Percentiles rank a stretch among this genome's conserved stretches.
These are phyloP conservation scores for Globisporangium heterothallicum DNA, from an alignment of 352 stramenopile species.

Conservation along the genomic window DNA sequence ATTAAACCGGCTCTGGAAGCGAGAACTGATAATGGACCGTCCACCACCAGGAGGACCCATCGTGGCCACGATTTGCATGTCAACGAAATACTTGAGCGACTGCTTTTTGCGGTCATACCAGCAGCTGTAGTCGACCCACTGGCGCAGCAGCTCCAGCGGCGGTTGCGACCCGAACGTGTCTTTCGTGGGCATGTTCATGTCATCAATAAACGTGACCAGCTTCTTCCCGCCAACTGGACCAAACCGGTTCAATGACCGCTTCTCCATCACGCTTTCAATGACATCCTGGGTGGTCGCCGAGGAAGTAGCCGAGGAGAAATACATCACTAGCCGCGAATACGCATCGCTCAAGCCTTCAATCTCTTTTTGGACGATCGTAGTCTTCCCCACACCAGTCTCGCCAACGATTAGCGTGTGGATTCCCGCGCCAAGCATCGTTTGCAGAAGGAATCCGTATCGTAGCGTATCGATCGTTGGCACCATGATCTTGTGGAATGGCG, in stretches of 20 bases:
- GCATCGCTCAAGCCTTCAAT: constrained; percentile 75
- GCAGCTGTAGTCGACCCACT: constrained; percentile 90
- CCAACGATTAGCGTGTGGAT: constrained; percentile 87
- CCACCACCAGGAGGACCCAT: constrained; percentile 87
- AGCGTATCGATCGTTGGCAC: constrained; percentile 85
- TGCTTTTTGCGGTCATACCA: constrained; percentile 92
- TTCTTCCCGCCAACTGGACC: constrained; percentile 84
- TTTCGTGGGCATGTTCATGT: constrained; percentile 91
- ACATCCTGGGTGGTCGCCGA: constrained; percentile 86
- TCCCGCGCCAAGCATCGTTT: constrained; percentile 66
- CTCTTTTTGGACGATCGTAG: constrained; percentile 76
- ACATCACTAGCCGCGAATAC: constrained; percentile 78
- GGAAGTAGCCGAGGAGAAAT: constrained; percentile 88
- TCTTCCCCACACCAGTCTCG: constrained; percentile 89
- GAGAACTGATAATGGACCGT: constrained; percentile 82
- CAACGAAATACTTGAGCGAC: constrained; percentile 87
- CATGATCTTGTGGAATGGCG: constrained; percentile 83
- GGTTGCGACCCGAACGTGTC: constrained; percentile 90
- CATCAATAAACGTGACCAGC: constrained; percentile 89
- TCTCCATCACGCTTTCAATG: constrained; percentile 90
- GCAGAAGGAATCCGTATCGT: constrained; percentile 74
- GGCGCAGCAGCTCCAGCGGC: constrained; percentile 85
- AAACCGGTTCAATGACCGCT: constrained; percentile 85
- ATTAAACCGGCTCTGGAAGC: constrained; percentile 90
- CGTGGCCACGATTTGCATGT: constrained; percentile 87